Evolutionary conservation across 768 basidiomycete genomes (phyloP).

Genomic region (Termitomyces eurrhizus): DNA sequence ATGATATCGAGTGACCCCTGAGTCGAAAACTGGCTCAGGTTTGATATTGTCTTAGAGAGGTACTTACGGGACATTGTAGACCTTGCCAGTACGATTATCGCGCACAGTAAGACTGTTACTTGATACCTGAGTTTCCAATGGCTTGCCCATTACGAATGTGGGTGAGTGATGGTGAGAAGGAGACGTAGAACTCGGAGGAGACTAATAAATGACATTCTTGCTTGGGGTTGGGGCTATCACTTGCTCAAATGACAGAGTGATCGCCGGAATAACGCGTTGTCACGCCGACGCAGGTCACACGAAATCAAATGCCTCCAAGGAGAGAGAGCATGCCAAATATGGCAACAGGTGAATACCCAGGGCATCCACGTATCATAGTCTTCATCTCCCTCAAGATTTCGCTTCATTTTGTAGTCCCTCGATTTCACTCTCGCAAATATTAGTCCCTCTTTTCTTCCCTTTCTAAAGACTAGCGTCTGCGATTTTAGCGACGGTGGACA

Average conservation of each 20-base stretch:
- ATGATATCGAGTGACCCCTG: neutral
- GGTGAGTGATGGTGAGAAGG: neutral
- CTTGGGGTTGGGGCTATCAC: slow-evolving; percentile 1
- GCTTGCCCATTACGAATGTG: slow-evolving; percentile 14
- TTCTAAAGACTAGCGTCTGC: no score
- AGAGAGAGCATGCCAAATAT: no score
- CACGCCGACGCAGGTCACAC: neutral
- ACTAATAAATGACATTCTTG: slow-evolving; percentile 1
- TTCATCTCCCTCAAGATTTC: no score
- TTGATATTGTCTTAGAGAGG: neutral
- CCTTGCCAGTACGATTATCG: slow-evolving; percentile 85
- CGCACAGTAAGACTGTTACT: slow-evolving; percentile 54
- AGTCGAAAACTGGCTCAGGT: neutral
- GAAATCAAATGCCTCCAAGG: slow-evolving; percentile 12
- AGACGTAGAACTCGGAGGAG: slow-evolving; percentile 3
- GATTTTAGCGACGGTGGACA: no score
- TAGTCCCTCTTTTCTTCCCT: no score
- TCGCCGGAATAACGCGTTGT: slow-evolving; percentile 5
- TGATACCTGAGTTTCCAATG: slow-evolving; percentile 7
- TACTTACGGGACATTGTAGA: slow-evolving; percentile 69
- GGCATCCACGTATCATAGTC: no score
- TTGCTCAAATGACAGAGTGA: neutral
- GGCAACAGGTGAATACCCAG: no score
- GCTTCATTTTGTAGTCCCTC: no score
- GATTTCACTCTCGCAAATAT: no score